A percentile compares a stretch with the other conserved stretches of the same genome.
These are phyloP conservation scores for Rhynchospora tenuis DNA, from an alignment of 176 grass and related monocot genomes.

Conservation along the genomic window DNA sequence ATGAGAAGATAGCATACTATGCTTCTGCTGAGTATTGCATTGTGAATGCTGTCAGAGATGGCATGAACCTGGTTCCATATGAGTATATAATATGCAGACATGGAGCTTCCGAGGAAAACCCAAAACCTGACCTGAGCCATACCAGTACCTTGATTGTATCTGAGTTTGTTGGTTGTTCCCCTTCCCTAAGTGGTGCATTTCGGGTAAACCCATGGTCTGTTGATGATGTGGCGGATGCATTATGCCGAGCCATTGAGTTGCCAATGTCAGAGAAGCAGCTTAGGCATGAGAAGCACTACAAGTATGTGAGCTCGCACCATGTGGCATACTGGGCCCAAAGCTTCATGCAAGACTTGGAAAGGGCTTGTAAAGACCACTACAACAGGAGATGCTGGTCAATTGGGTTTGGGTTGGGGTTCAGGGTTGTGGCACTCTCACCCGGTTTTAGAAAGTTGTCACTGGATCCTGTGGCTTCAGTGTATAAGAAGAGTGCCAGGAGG, in stretches of 20 bases:
- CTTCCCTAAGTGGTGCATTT: conserved; percentile 81
- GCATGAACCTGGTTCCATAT: conserved; percentile 84
- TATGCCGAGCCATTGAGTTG: conserved; percentile 45
- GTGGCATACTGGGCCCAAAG: conserved; percentile 70
- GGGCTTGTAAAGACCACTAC: conserved; percentile 72
- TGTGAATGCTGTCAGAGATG: conserved; percentile 81
- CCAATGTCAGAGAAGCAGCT: conserved; percentile 44
- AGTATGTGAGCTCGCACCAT: conserved; percentile 59
- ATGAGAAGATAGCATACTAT: conserved; percentile 74
- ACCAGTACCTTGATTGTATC: conserved; percentile 78
- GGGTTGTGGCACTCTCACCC: conserved; percentile 65
- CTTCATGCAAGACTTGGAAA: conserved; percentile 63
- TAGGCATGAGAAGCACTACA: conserved; percentile 73
- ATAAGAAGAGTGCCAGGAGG: conserved; percentile 54
- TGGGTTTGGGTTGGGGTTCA: conserved; percentile 72
- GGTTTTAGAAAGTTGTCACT: conserved; percentile 64
- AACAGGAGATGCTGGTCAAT: conserved; percentile 61
- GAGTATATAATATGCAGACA: conserved; percentile 78
- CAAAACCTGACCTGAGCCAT: background rate
- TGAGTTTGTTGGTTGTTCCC: conserved; percentile 81
- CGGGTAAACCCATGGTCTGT: conserved; percentile 80
- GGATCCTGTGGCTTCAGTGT: conserved; percentile 41
- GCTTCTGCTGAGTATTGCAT: conserved; percentile 75
- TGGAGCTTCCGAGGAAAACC: conserved; percentile 19
- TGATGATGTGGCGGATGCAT: conserved; percentile 71